Evolutionary conservation across 2,329 filamentous ascomycete species (phyloP).

Genomic region (Microcyclospora pomicola): DNA sequence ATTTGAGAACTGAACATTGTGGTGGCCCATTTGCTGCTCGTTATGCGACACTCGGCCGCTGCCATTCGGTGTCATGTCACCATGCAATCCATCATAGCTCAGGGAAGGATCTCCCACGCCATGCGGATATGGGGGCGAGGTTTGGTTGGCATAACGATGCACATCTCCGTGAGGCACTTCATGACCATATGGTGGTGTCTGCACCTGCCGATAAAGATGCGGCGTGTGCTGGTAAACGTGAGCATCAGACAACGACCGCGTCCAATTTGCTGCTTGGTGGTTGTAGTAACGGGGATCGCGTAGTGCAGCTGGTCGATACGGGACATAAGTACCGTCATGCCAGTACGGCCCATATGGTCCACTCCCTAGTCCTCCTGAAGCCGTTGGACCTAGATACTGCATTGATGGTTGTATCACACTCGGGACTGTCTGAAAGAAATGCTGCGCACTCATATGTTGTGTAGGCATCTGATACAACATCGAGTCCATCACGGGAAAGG

Average conservation of each 20-base stretch:
- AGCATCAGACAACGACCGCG: constrained; percentile 5
- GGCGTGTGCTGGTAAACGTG: too few relatives aligned
- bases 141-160: too few relatives aligned
- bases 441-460: constrained; percentile 19
- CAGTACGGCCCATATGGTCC: constrained; percentile 49
- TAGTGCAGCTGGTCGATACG: constrained; percentile 45
- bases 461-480: constrained; percentile 44
- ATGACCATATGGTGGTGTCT: too few relatives aligned
- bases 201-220: too few relatives aligned
- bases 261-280: constrained; percentile 5
- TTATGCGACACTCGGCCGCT: too few relatives aligned
- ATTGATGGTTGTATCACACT: constrained; percentile 46
- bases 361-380: constrained; percentile 40
- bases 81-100: too few relatives aligned
- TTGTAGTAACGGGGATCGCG: constrained; percentile 37
- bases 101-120: too few relatives aligned
- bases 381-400: constrained; percentile 46
- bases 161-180: too few relatives aligned
- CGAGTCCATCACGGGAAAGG: constrained; percentile 42
- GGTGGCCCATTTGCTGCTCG: too few relatives aligned
- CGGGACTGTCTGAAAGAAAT: constrained; percentile 35
- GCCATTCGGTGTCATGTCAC: too few relatives aligned
- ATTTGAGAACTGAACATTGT: too few relatives aligned
- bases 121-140: too few relatives aligned
- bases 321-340: constrained; percentile 48